phyloP scores from a whole-genome alignment of 257 asterid genomes.

The Solanum neorickii region DNA sequence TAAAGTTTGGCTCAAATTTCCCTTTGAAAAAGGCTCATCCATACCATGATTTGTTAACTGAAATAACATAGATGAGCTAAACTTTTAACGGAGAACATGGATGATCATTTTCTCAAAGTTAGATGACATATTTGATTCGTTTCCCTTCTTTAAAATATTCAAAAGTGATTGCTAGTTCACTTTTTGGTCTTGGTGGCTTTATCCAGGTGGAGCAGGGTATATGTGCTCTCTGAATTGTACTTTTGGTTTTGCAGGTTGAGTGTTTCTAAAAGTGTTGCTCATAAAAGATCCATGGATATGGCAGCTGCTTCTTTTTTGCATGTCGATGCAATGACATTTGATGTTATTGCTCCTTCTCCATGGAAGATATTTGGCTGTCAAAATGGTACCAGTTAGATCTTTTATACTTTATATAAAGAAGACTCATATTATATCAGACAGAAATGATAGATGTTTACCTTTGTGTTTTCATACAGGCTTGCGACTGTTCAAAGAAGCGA shows the following conservation, averaged over 20 bases:
- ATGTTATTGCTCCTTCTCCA: conserved; percentile 73
- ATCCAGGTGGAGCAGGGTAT: not conserved
- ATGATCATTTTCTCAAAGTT: not conserved
- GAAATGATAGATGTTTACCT: not conserved
- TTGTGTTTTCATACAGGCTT: conserved; percentile 36
- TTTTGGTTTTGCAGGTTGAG: conserved; percentile 36
- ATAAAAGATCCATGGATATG: conserved; percentile 24
- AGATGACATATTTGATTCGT: not conserved
- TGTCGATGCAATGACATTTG: conserved; percentile 59
- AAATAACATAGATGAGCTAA: not conserved
- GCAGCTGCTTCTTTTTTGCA: conserved; percentile 28
- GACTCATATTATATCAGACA: not conserved
- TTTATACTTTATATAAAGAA: not conserved
- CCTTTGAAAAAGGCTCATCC: not conserved
- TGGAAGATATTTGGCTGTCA: conserved; percentile 87
- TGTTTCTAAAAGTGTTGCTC: conserved; percentile 39
- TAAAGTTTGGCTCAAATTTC: not conserved
- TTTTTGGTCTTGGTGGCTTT: not conserved
- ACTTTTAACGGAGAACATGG: not conserved
- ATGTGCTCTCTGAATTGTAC: not conserved
- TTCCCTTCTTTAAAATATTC: not conserved
- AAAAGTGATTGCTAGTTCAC: not conserved
- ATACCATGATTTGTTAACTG: not conserved
- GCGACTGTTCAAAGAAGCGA: conserved; percentile 86
- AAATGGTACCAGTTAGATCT: conserved; percentile 36